Base-by-base conservation (phyloP, 2,329 filamentous ascomycete species). In the Cordyceps javanica region DNA sequence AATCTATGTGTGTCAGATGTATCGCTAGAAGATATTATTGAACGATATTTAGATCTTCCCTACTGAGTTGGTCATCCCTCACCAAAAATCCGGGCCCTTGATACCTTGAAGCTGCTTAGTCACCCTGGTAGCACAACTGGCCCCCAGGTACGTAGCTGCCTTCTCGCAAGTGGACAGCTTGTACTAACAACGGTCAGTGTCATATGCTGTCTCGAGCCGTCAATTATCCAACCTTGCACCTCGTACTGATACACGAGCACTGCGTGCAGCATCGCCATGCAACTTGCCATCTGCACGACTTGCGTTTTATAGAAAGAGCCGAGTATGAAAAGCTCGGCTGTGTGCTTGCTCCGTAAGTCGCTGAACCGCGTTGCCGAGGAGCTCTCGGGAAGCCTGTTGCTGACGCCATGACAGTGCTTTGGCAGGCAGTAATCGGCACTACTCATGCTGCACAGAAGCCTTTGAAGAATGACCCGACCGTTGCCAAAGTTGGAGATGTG, bases 311-410 rank as follows among this genome's bases (percentile, higher is more conserved):
- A 44, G 46, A 45, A 38, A 25, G 49, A 38, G 49, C 46, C 56
- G 48, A 58, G 38, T 52, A 58, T 58, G 56, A 58, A 53, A 41
- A 26, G 56, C 56, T 58, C 57, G 45, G 57, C 73, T 58, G 58
- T 75, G 51, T 76, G 72, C 69, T 62, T 76, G 60, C 68, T 75
- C 66, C 70, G 77, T 79, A 71, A 69, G 74, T 67, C 13, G 19
- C 34, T 39, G 38, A n/a, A 21, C n/a, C n/a, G 26, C 19, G 19
- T 13, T 21, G 21, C 50, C 30, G 21, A 23, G 14, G 21, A 9
- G 32, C 23, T 48, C 5, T 16, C n/a, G n/a, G 21, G 21, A 10
- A 21, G 60, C 26, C 19, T 8, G n/a, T 41, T 62, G 60, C 66
- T 69, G 57, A 70, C 63, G 48, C 55, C 32, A 46, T 60, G 25